A percentile compares a stretch with the other conserved stretches of the same genome.
These are phyloP conservation scores for Acacia pycnantha DNA, from an alignment of 331 rosid genomes.

Conservation along the genomic window DNA sequence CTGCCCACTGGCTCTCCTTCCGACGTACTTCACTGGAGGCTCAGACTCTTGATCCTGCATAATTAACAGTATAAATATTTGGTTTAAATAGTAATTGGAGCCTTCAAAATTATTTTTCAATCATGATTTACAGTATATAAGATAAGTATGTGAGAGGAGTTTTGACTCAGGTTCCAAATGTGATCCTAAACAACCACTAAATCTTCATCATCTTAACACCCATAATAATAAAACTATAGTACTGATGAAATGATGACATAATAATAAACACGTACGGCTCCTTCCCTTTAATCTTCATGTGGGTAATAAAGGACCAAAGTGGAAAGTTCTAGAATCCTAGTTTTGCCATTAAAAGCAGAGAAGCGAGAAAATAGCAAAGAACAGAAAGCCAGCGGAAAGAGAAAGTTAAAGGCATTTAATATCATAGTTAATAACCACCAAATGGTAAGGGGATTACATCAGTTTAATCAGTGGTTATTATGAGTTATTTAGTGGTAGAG, in stretches of 20 bases:
- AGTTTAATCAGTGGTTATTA: fast-evolving
- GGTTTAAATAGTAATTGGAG: too few species aligned
- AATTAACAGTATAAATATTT: not conserved
- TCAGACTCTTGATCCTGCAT: slow-evolving; percentile 65
- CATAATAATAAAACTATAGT: not conserved
- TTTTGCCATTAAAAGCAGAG: not conserved
- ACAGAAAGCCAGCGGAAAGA: not conserved
- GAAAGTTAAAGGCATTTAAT: not conserved
- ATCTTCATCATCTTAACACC: not conserved
- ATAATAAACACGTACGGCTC: not conserved
- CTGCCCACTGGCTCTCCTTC: slow-evolving; percentile 15
- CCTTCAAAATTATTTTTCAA: too few species aligned
- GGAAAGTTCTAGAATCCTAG: not conserved
- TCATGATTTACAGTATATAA: too few species aligned
- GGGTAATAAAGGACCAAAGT: not conserved
- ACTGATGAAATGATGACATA: not conserved
- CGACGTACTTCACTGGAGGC: slow-evolving; percentile 47
- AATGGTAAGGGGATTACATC: too few species aligned
- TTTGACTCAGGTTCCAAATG: too few species aligned
- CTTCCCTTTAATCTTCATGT: not conserved
- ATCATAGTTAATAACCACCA: too few species aligned
- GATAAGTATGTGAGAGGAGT: too few species aligned
- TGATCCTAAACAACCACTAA: not conserved
- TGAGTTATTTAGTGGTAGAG: too few species aligned
- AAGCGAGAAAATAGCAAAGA: not conserved